Conservation (phyloP, 306 rosid species). For the Casuarina cunninghamiana region DNA sequence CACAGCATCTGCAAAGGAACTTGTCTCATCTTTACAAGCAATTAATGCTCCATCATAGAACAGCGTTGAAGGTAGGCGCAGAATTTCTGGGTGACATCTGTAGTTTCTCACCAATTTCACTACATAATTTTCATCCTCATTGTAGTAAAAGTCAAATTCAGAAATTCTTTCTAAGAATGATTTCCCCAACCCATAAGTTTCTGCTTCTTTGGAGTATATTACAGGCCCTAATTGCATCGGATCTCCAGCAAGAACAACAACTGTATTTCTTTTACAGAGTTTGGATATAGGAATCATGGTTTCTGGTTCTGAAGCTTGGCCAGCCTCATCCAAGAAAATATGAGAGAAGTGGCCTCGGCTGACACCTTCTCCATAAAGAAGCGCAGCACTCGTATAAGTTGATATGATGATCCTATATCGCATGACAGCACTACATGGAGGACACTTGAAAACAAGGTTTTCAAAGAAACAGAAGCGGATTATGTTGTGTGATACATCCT, state of each 20-base stretch:
- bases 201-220: constrained; percentile 69
- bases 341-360: constrained; percentile 81
- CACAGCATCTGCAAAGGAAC: constrained; percentile 35
- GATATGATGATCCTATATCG: constrained; percentile 68
- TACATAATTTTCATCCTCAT: constrained; percentile 61
- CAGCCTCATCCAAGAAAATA: constrained; percentile 94
- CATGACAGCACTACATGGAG: constrained; percentile 52
- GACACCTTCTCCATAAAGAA: constrained; percentile 69
- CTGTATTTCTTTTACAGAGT: constrained; percentile 61
- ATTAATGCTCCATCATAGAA: constrained; percentile 71
- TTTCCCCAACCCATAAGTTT: constrained; percentile 53
- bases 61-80: constrained; percentile 72
- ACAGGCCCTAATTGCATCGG: constrained; percentile 96
- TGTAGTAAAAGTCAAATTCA: constrained; percentile 44
- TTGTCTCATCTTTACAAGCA: constrained; percentile 64
- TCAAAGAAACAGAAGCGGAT: constrained; percentile 67
- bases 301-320: constrained; percentile 98
- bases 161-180: constrained; percentile 83
- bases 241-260: constrained; percentile 93
- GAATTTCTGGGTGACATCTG: constrained; percentile 83
- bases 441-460: constrained; percentile 64
- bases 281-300: constrained; percentile 75
- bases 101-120: constrained; percentile 71
- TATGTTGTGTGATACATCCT: constrained; percentile 64
- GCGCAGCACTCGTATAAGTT: constrained; percentile 73